Base-by-base conservation (phyloP, 1,139 yeast genomes). In the Yamadazyma triangularis region DNA sequence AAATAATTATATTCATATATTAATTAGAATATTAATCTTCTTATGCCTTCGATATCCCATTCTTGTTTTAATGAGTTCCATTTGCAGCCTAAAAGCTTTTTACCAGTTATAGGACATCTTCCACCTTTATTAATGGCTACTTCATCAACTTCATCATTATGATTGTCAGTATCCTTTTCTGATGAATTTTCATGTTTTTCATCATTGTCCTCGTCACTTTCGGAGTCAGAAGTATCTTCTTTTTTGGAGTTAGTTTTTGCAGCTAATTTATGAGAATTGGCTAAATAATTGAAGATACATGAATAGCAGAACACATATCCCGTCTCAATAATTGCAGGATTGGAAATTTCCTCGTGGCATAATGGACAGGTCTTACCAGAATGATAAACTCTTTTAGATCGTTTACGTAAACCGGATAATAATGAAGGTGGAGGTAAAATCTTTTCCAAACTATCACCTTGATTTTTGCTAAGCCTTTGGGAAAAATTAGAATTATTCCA, bases 251-350 rank as follows among this genome's bases (percentile, higher is more conserved):
- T n/a, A n/a, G n/a, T n/a, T 24, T 50, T 50, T 4, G 54, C 47
- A 7, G 60, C 61, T 4, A 61, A 43, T 23, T 61, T 60, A 38
- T 67, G 72, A 1, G 73, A 67, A 33, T 64, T 58, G 22, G 71
- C 67, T 30, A 89, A 65, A 47, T 77, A 75, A 33, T 75, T 73
- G 49, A 77, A 77, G 13, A 89, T 87, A 55, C 98, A 91, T 9
- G 87, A 76, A 52, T 89, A 89, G 55, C 96, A 89, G 44, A 84
- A 85, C 0, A 88, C 95, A 41, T 79, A 78, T 0, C 98, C 98
- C 0, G 97, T 87, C 50, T 89, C 97, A 26, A 89, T 76, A 4
- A 84, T 75, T 0, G 96, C 88, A 2, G 96, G 96, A 45, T 85
- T 87, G 21, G 73, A 72, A 5, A 88, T 71, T 12, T 58, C 66